A percentile compares a stretch with the other conserved stretches of the same genome.
These are phyloP conservation scores for Coemansia sp. DNA, from an alignment of 192 early-diverging fungal genomes.

Conservation along the genomic window DNA sequence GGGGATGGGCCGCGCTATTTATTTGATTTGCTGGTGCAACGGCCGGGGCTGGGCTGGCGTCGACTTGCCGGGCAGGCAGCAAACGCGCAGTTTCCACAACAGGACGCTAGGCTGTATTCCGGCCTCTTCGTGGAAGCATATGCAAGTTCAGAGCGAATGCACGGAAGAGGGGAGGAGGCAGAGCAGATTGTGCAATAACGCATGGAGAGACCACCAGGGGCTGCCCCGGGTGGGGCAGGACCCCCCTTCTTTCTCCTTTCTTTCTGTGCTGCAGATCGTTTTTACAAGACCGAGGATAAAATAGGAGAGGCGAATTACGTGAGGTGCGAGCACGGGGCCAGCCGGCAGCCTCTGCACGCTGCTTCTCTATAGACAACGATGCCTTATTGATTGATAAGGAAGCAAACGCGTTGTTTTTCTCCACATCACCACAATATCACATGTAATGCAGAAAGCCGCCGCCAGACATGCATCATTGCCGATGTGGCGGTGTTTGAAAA, in stretches of 20 bases:
- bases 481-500: not conserved
- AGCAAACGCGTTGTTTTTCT: not conserved
- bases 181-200: not conserved
- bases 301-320: too few species aligned
- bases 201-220: not conserved
- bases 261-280: constrained; percentile 10
- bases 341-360: not conserved
- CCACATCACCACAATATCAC: not conserved
- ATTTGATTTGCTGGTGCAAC: constrained; percentile 7
- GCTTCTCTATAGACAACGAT: not conserved
- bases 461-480: not conserved
- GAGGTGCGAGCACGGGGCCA: not conserved
- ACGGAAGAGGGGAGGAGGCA: constrained; percentile 10
- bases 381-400: not conserved
- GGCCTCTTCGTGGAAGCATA: constrained; percentile 9
- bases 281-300: not conserved
- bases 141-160: constrained; percentile 14
- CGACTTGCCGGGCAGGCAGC: not conserved
- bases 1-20: constrained; percentile 11
- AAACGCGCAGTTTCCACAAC: not conserved
- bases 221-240: not conserved
- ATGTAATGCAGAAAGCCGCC: constrained; percentile 1
- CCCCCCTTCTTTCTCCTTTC: not conserved
- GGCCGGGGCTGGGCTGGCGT: not conserved
- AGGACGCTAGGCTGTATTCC: not conserved